phyloP scores from a whole-genome alignment of 257 asterid genomes.

The Parsonsia alboflavescens region DNA sequence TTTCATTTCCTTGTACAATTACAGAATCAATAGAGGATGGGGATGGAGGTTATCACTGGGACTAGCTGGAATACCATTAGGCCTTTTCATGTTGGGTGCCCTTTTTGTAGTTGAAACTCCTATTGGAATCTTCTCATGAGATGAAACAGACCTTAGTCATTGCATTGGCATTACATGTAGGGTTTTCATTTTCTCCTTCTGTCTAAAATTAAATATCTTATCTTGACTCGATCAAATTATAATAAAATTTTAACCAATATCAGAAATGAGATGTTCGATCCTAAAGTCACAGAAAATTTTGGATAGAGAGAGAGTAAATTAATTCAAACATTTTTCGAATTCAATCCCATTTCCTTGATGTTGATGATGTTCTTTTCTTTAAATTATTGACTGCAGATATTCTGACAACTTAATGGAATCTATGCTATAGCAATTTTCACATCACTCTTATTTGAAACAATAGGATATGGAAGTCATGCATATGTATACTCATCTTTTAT shows the following conservation, averaged over 20 bases:
- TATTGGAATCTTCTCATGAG: constrained; percentile 75
- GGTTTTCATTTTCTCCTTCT: no score
- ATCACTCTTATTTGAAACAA: no score
- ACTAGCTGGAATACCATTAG: constrained; percentile 78
- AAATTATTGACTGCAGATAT: constrained; percentile 47
- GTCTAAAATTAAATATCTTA: no score
- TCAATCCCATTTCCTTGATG: no score
- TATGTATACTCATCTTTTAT: constrained; percentile 74
- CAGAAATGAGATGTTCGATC: neutral
- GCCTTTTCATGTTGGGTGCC: constrained; percentile 65
- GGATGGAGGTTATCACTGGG: constrained; percentile 92
- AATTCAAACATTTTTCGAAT: neutral
- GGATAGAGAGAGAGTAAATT: no score
- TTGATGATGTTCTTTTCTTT: no score
- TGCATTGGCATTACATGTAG: constrained; percentile 70
- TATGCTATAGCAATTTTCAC: constrained; percentile 90
- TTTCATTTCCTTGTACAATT: neutral
- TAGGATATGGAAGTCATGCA: constrained; percentile 71
- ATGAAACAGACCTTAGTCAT: constrained; percentile 74
- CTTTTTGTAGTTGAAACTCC: constrained; percentile 74
- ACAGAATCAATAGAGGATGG: constrained; percentile 70
- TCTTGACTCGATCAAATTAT: no score
- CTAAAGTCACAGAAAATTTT: no score
- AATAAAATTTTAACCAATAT: no score
- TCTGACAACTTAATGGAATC: constrained; percentile 84